Evolutionary conservation across 805 yeast genomes (phyloP).

Genomic region (Kodamaea hsintzibuensis): DNA sequence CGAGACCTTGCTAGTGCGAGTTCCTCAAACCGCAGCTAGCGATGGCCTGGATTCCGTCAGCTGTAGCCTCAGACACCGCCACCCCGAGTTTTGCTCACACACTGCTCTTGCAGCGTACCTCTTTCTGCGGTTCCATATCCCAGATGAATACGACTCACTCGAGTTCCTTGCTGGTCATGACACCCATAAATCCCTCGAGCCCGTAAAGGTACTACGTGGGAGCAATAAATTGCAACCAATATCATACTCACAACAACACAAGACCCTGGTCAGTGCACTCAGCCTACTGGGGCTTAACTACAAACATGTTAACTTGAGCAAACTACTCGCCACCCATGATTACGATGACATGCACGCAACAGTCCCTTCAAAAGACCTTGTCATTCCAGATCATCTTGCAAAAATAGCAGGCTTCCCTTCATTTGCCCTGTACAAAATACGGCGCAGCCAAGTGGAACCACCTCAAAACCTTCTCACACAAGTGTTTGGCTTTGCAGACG

Average conservation of each 20-base stretch:
- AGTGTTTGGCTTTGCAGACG: constrained; percentile 28
- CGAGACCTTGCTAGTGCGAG: constrained; percentile 2
- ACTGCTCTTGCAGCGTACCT: constrained; percentile 28
- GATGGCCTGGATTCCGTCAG: background rate
- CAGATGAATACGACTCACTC: constrained; percentile 24
- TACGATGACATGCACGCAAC: constrained; percentile 9
- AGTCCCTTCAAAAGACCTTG: background rate
- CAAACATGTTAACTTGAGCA: constrained; percentile 21
- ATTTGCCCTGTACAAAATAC: constrained; percentile 18
- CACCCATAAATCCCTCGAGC: constrained; percentile 11
- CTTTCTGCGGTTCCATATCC: constrained; percentile 29
- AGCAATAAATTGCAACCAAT: constrained; percentile 23
- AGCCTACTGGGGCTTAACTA: constrained; percentile 19
- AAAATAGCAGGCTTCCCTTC: constrained; percentile 25
- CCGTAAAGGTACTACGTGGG: constrained; percentile 26
- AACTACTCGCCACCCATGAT: constrained; percentile 19
- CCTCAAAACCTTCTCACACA: constrained; percentile 24
- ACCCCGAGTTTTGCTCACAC: constrained; percentile 29
- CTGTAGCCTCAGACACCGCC: background rate
- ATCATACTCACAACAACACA: constrained; percentile 29
- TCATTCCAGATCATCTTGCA: constrained; percentile 16
- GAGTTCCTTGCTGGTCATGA: constrained; percentile 15
- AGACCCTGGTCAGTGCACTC: constrained; percentile 22
- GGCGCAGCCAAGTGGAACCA: constrained; percentile 23
- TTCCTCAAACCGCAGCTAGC: background rate